Percentiles rank a stretch among this genome's conserved stretches.
Evolutionary conservation across 2,329 filamentous ascomycete species (phyloP).

Genomic region (Fonsecaea multimorphosa): DNA sequence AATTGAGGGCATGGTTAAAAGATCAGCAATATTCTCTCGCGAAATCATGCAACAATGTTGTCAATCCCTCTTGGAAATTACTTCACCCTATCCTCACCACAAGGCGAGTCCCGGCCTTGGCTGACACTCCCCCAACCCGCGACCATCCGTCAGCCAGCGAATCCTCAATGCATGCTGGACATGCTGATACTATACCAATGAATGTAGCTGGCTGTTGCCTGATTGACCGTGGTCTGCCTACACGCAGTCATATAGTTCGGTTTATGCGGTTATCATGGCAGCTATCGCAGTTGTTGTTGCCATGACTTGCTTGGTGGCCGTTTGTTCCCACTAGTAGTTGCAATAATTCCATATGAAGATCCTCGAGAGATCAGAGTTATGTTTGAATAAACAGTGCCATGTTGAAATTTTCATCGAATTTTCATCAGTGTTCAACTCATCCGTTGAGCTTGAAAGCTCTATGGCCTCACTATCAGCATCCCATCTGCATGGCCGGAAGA

Average conservation of each 20-base stretch:
- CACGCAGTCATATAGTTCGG: conserved; percentile 65
- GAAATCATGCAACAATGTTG: conserved; percentile 15
- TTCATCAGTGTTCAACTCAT: conserved; percentile 69
- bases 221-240: conserved; percentile 51
- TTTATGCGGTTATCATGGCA: conserved; percentile 65
- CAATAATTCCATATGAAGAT: conserved; percentile 63
- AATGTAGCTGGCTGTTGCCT: conserved; percentile 64
- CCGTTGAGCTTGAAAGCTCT: conserved; percentile 51
- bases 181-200: conserved; percentile 70
- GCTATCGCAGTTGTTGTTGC: conserved; percentile 60
- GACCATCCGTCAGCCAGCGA: conserved; percentile 62
- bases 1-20: conserved; percentile 48
- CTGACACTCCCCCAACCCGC: neutral
- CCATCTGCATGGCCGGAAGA: neutral
- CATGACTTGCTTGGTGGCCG: conserved; percentile 60
- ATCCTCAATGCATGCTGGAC: conserved; percentile 69
- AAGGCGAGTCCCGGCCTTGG: conserved; percentile 61
- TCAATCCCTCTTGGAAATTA: conserved; percentile 46
- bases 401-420: conserved; percentile 61
- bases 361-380: conserved; percentile 41
- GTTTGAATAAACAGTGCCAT: conserved; percentile 58
- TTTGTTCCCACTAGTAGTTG: conserved; percentile 60
- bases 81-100: conserved; percentile 69
- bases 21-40: conserved; percentile 21
- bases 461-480: neutral